These are phyloP conservation scores for Termitomyces sp. DNA, from an alignment of 768 basidiomycete genomes.

Conservation along the genomic window DNA sequence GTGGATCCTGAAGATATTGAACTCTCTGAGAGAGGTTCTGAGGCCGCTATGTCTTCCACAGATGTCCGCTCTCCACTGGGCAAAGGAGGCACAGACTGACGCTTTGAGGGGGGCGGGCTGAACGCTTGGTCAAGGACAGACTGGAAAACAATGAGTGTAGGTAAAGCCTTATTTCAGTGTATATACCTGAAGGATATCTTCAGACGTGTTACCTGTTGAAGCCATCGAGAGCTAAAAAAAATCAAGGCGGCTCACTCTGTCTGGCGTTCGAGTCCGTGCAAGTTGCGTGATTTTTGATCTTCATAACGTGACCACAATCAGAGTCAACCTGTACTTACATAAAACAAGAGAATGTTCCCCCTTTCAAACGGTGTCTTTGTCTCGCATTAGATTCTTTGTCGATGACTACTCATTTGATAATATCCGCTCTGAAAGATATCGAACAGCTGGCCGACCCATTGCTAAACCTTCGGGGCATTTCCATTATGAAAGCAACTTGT, in stretches of 20 bases:
- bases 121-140: conserved; percentile 26
- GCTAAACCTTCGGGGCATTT: neutral
- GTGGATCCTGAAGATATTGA: conserved; percentile 14
- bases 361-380: neutral
- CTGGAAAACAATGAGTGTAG: conserved; percentile 11
- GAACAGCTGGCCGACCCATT: neutral
- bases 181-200: conserved; percentile 18
- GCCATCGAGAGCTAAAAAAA: conserved; percentile 8
- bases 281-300: conserved; percentile 5
- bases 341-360: too few relatives aligned
- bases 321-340: too few relatives aligned
- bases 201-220: conserved; percentile 7
- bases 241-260: neutral
- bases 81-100: conserved; percentile 14
- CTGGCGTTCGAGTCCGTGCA: neutral
- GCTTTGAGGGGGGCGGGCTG: conserved; percentile 24
- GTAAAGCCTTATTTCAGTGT: neutral
- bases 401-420: neutral
- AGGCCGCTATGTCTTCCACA: conserved; percentile 2
- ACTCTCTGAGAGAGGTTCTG: conserved; percentile 6
- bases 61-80: neutral
- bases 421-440: neutral
- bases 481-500: neutral
- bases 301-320: conserved; percentile 4
- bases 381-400: neutral